Base-by-base conservation (phyloP, 805 yeast genomes). In the Ogataea minuta region DNA sequence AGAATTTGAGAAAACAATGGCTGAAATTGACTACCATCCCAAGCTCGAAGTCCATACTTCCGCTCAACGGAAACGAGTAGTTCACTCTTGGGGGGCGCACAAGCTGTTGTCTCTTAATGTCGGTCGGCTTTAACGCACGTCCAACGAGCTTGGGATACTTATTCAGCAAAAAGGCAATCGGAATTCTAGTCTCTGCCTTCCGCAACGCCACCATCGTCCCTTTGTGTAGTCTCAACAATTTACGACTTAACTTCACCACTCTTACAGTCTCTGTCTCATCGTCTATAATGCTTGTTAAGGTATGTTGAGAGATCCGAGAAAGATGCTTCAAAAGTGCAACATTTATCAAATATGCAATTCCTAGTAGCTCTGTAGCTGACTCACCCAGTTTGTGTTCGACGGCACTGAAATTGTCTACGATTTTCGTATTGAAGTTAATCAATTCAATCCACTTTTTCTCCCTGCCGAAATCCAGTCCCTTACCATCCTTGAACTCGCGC, bases 351-450 rank as follows among this genome's bases (percentile, higher is more conserved):
- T 44, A 44, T 6, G 43, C 37, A 9, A 44, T 15, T 5, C 48
- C 48, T 4, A 44, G 12, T 14, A 39, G 16, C 15, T 37, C 30
- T 4, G 14, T 12, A 23, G 39, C 26, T 23, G 17, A n/a, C 9
- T 41, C 39, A 23, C 31, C 17, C 9, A 23, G 21, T 20, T 36
- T 23, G 8, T 30, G 16, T 21, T 33, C 36, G 3, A 44, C 35
- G 11, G 38, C 31, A 9, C 27, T 33, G 29, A 56, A 55, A 30
- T 54, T 57, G n/a, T 50, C 50, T 14, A 53, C 49, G 9, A 55
- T 50, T 38, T 39, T 45, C 23, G 29, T 35, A 17, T 45, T 52
- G 25, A 36, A 47, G 25, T 45, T 45, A 15, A 44, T 34, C 28
- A 46, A 36, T 21, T 43, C 45, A 16, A 47, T 35, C 55, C 56